phyloP scores from a whole-genome alignment of 129 eudicot species.

The Saussurea involucrata region DNA sequence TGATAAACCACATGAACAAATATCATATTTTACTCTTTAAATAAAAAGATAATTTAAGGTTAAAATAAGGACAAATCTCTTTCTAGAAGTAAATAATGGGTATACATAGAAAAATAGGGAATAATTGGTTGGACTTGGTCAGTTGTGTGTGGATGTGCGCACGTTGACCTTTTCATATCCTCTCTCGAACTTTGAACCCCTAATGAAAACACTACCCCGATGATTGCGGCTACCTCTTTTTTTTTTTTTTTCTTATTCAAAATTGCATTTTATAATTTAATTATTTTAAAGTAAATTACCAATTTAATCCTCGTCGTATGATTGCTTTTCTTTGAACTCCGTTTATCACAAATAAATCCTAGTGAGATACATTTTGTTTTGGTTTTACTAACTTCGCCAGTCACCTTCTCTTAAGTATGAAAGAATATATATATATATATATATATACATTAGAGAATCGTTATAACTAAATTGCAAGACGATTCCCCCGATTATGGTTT shows the following conservation, averaged over 20 bases:
- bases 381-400: not conserved
- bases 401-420: not conserved
- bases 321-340: not conserved
- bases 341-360: not conserved
- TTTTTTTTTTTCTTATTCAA: not conserved
- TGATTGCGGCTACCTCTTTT: conserved; percentile 36
- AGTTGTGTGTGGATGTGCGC: conserved; percentile 38
- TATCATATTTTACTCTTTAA: not conserved
- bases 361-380: not conserved
- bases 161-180: conserved; percentile 34
- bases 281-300: not conserved
- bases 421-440: not conserved
- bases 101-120: conserved; percentile 6
- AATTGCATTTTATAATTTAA: not conserved
- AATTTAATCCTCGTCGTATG: not conserved
- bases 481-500: not conserved
- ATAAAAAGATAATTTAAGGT: not conserved
- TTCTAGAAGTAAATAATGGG: conserved; percentile 9
- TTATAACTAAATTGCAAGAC: not conserved
- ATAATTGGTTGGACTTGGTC: conserved; percentile 39
- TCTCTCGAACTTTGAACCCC: conserved; percentile 20
- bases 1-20: too few relatives aligned
- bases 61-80: not conserved
- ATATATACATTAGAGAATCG: not conserved
- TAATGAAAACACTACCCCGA: conserved; percentile 30